These are phyloP conservation scores for Quillaja saponaria DNA, from an alignment of 306 rosid genomes.

Conservation along the genomic window DNA sequence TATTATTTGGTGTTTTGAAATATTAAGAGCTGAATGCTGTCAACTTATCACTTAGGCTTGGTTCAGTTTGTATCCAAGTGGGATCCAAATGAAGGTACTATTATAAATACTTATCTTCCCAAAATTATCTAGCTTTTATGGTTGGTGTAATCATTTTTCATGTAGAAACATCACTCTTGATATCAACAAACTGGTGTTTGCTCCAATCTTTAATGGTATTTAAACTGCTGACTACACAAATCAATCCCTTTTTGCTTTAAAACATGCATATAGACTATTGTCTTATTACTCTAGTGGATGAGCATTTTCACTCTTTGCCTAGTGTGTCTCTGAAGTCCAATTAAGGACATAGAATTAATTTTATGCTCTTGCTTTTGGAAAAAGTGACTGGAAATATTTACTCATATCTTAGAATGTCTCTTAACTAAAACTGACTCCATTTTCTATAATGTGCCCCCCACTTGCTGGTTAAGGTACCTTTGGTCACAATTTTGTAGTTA, in stretches of 20 bases:
- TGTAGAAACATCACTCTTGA: too few relatives aligned
- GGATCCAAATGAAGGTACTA: neutral
- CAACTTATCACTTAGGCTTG: conserved; percentile 7
- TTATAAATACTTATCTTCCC: neutral
- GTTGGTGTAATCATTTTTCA: neutral
- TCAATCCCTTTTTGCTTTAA: neutral
- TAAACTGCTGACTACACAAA: neutral
- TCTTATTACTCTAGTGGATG: too few relatives aligned
- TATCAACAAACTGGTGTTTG: neutral
- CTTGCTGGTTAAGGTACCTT: conserved; percentile 2
- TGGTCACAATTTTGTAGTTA: conserved; percentile 6
- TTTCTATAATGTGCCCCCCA: neutral
- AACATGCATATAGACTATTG: neutral
- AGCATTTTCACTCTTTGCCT: too few relatives aligned
- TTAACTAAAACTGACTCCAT: too few relatives aligned
- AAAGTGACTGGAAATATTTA: too few relatives aligned
- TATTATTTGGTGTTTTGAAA: neutral
- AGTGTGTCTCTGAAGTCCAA: too few relatives aligned
- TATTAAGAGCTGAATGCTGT: neutral
- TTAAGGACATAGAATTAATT: too few relatives aligned
- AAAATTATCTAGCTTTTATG: neutral
- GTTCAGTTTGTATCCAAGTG: conserved; percentile 1
- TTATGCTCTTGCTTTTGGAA: too few relatives aligned
- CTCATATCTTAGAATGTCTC: too few relatives aligned
- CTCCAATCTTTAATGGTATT: neutral